Evolutionary conservation across 495 filamentous ascomycete genomes (phyloP), one percentile per base, ranked within the genome.

Genomic region (Jackrogersella minutella): DNA sequence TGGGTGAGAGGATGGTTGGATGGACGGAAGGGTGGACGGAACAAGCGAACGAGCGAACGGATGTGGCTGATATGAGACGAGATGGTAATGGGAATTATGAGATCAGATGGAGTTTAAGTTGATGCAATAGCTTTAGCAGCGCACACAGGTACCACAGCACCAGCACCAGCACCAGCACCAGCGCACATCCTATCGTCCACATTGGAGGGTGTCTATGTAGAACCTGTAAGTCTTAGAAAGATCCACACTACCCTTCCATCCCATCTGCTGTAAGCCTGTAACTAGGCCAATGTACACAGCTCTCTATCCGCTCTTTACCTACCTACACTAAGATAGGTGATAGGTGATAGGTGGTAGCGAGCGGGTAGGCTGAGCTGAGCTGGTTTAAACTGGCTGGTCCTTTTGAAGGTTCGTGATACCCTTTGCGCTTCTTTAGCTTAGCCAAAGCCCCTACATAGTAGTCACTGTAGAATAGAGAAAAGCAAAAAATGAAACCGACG

Each of bases 141-240:
- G 3, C 26, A 30, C 3, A 7, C 26, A 30, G 26, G 7, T 7
- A 37, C 3, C 34, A 47, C n/a, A 17, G 8, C 30, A 5, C 21
- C 2, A 17, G 17, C 10, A 17, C 2, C 17, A 41, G 24, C 10
- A 26, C 21, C 8, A 46, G 43, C 24, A 13, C 11, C 24, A 26
- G 24, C 19, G 28, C 8, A 49, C 13, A 24, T 1, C 16, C 14
- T 26, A 14, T 49, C 46, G 46, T 49, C 46, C 31, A 44, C 24
- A 7, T n/a, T n/a, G n/a, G n/a, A n/a, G 24, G 53, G 53, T n/a
- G 53, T 57, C 21, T 22, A 34, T 57, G 28, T 57, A 57, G 37
- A 49, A n/a, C 8, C 30, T 59, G 56, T 59, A 50, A 59, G 56
- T 59, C 56, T 59, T 46, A 52, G 31, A 44, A 44, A 17, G 56